phyloP scores from a whole-genome alignment of 257 asterid species.

The Lithospermum erythrorhizon region DNA sequence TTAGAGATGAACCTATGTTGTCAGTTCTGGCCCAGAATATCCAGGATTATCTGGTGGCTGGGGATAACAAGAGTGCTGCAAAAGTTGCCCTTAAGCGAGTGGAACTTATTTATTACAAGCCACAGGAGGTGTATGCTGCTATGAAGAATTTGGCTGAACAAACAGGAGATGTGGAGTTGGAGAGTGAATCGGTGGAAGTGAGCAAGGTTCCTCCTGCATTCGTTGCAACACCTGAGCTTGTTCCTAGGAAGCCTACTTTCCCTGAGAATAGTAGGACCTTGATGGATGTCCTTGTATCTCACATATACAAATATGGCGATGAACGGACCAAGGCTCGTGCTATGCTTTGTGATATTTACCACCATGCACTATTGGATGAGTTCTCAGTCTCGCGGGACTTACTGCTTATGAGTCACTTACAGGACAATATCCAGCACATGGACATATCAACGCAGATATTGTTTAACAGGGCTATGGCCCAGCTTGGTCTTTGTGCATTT shows the following conservation, averaged over 20 bases:
- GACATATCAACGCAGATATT: slow-evolving; percentile 93
- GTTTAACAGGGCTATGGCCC: slow-evolving; percentile 91
- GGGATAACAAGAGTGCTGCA: slow-evolving; percentile 77
- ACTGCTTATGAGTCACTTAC: slow-evolving; percentile 95
- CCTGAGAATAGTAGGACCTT: slow-evolving; percentile 74
- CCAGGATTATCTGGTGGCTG: slow-evolving; percentile 65
- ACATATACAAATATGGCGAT: slow-evolving; percentile 74
- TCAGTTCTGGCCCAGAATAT: slow-evolving; percentile 81
- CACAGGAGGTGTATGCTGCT: slow-evolving; percentile 89
- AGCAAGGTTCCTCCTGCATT: slow-evolving; percentile 58
- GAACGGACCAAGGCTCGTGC: slow-evolving; percentile 97
- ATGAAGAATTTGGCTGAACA: slow-evolving; percentile 85
- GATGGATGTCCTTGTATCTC: slow-evolving; percentile 74
- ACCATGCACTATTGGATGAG: slow-evolving; percentile 76
- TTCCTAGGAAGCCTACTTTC: slow-evolving; percentile 73
- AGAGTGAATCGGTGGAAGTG: slow-evolving; percentile 48
- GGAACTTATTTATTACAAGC: slow-evolving; percentile 83
- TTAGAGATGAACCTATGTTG: slow-evolving; percentile 74
- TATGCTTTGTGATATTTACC: slow-evolving; percentile 94
- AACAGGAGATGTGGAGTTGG: slow-evolving; percentile 28
- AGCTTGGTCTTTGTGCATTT: slow-evolving; percentile 87
- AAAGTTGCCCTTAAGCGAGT: slow-evolving; percentile 93
- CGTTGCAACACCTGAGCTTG: slow-evolving; percentile 69
- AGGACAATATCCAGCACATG: slow-evolving; percentile 86
- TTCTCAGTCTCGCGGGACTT: slow-evolving; percentile 77